Percentiles rank a stretch among this genome's conserved stretches.
Evolutionary conservation across 805 yeast species (phyloP).

Genomic region (Hanseniaspora clermontiae): DNA sequence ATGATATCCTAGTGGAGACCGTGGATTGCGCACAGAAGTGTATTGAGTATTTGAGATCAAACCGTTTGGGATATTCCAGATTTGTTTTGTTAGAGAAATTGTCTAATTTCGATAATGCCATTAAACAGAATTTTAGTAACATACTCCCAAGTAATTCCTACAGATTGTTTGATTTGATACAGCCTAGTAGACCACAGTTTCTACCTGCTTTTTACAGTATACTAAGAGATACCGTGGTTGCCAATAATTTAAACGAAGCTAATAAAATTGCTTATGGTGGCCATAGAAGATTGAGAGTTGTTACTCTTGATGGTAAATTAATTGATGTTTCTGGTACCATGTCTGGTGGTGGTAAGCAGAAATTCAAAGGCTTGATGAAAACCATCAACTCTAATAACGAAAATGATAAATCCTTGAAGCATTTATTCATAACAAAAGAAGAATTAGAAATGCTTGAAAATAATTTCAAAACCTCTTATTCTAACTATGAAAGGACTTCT

Average conservation of each 20-base stretch:
- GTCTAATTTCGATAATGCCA: constrained; percentile 44
- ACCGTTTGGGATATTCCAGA: constrained; percentile 76
- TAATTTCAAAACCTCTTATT: constrained; percentile 43
- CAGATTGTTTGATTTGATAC: constrained; percentile 71
- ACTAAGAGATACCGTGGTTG: constrained; percentile 77
- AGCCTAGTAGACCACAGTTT: constrained; percentile 53
- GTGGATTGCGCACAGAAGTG: constrained; percentile 61
- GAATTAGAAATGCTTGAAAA: constrained; percentile 43
- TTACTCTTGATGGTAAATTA: constrained; percentile 80
- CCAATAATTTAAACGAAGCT: constrained; percentile 65
- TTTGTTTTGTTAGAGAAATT: constrained; percentile 71
- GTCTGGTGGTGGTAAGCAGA: constrained; percentile 84
- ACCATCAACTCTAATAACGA: constrained; percentile 24
- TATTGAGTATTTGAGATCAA: constrained; percentile 69
- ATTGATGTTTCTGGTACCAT: constrained; percentile 90
- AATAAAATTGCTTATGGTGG: constrained; percentile 76
- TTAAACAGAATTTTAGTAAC: constrained; percentile 36
- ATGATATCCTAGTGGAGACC: constrained; percentile 83
- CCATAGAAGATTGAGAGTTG: constrained; percentile 67
- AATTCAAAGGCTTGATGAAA: constrained; percentile 62
- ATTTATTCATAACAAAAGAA: constrained; percentile 33
- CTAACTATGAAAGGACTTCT: constrained; percentile 37
- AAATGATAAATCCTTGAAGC: constrained; percentile 22
- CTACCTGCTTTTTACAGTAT: constrained; percentile 83
- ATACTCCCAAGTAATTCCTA: constrained; percentile 54